Conservation (phyloP, 768 basidiomycete genomes). For the Coprinopsis sp. region DNA sequence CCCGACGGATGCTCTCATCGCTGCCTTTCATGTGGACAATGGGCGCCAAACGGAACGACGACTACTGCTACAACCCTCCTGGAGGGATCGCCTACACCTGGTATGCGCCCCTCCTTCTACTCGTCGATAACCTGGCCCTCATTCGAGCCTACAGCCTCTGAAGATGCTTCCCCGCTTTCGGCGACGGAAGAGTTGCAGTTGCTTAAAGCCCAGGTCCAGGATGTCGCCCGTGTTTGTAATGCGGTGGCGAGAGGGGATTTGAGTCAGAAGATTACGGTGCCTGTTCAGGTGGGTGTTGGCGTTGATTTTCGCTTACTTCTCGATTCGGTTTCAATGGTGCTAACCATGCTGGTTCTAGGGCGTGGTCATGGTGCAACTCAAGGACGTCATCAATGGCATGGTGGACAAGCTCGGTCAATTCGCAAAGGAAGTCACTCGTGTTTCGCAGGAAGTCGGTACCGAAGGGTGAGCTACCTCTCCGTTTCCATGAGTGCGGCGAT, state of each 20-base stretch:
- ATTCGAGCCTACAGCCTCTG: conserved; percentile 36
- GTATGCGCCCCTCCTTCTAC: conserved; percentile 17
- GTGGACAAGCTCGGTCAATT: conserved; percentile 72
- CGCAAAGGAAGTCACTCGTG: conserved; percentile 86
- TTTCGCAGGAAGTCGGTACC: conserved; percentile 79
- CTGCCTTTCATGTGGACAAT: conserved; percentile 41
- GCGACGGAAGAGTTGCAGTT: conserved; percentile 70
- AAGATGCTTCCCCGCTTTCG: conserved; percentile 37
- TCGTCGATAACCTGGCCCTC: conserved; percentile 46
- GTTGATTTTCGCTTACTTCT: neutral
- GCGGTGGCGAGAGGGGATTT: conserved; percentile 70
- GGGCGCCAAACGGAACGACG: neutral
- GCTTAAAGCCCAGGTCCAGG: conserved; percentile 75
- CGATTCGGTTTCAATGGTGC: neutral
- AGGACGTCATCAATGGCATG: conserved; percentile 68
- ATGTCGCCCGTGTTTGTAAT: conserved; percentile 73
- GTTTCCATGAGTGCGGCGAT: neutral
- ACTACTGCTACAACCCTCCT: neutral
- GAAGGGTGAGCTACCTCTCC: conserved; percentile 49
- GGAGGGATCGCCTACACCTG: neutral
- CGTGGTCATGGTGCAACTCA: conserved; percentile 70
- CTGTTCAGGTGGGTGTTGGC: conserved; percentile 44
- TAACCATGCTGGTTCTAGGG: conserved; percentile 23
- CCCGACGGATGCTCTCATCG: neutral
- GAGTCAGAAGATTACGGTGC: conserved; percentile 68